Evolutionary conservation across 1,284 basidiomycete genomes (phyloP).

Genomic region (Salmacisia buchloeana): DNA sequence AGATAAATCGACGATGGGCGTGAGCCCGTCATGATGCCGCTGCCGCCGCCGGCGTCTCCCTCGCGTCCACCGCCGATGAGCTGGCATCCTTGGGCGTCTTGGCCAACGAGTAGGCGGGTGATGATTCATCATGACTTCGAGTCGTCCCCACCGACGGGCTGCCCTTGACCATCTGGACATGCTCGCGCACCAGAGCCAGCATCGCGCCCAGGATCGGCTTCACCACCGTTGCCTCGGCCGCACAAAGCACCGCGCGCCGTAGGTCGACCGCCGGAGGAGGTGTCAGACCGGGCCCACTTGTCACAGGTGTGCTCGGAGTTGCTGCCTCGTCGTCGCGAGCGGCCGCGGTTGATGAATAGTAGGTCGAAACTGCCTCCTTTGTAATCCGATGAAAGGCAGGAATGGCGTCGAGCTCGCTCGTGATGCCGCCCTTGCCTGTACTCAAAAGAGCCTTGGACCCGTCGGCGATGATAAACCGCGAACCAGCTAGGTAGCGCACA

Average conservation of each 20-base stretch:
- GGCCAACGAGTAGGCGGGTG: too few relatives aligned
- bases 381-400: neutral
- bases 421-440: neutral
- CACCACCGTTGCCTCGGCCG: neutral
- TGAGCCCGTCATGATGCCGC: too few relatives aligned
- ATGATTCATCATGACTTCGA: too few relatives aligned
- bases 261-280: conserved; percentile 2
- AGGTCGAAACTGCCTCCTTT: neutral
- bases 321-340: neutral
- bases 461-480: conserved; percentile 51
- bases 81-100: too few relatives aligned
- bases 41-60: too few relatives aligned
- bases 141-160: neutral
- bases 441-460: conserved; percentile 23
- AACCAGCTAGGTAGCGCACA: conserved; percentile 65
- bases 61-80: too few relatives aligned
- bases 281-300: neutral
- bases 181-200: neutral
- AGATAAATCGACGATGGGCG: too few relatives aligned
- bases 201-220: neutral
- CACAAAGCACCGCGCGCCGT: conserved; percentile 6
- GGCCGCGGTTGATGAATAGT: neutral
- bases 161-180: neutral
- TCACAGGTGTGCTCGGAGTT: neutral
- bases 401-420: neutral